A percentile compares a stretch with the other conserved stretches of the same genome.
phyloP scores from a whole-genome alignment of 345 rosid genomes.

The Anacardium occidentale region DNA sequence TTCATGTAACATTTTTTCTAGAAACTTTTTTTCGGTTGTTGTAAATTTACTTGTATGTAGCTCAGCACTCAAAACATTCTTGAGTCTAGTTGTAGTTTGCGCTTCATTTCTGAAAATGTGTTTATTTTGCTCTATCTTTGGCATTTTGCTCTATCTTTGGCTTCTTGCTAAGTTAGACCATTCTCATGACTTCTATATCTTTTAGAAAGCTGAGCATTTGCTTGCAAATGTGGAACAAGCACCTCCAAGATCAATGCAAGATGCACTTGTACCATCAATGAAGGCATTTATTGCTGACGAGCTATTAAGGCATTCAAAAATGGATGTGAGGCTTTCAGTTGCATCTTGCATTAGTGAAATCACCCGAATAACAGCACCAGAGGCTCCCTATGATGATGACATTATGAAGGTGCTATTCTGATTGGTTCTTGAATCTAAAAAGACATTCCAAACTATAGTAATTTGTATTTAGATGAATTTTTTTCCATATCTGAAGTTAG shows the following conservation, averaged over 20 bases:
- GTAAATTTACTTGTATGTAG: no score
- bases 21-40: background rate
- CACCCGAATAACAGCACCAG: conserved; percentile 80
- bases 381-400: conserved; percentile 64
- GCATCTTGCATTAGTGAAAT: conserved; percentile 71
- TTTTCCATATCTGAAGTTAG: background rate
- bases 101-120: background rate
- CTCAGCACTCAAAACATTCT: background rate
- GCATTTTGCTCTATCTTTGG: background rate
- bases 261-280: conserved; percentile 55
- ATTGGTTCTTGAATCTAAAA: conserved; percentile 10
- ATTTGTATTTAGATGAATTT: conserved; percentile 1
- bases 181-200: conserved; percentile 3
- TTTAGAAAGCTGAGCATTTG: conserved; percentile 55
- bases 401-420: conserved; percentile 59
- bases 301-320: conserved; percentile 52
- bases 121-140: background rate
- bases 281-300: conserved; percentile 53
- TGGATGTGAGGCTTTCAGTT: conserved; percentile 60
- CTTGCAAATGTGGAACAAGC: conserved; percentile 68
- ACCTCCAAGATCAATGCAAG: conserved; percentile 39
- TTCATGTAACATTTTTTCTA: background rate
- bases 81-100: background rate
- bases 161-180: background rate
- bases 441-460: background rate